These are phyloP conservation scores for Arthrobotrys iridis DNA, from an alignment of 2,329 filamentous ascomycete species.

Conservation along the genomic window DNA sequence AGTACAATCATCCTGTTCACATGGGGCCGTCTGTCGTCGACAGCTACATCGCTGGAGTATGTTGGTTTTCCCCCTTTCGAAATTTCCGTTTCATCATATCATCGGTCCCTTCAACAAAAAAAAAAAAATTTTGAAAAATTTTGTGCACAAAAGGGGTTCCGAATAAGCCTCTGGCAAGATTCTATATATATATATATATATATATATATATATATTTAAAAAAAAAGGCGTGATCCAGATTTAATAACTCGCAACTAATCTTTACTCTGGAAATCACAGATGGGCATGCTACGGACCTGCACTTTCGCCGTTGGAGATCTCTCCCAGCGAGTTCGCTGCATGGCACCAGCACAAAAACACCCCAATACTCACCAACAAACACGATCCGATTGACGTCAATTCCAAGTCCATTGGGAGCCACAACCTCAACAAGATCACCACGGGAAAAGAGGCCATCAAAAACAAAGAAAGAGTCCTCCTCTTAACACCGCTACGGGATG, in stretches of 20 bases:
- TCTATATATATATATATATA: too few relatives aligned
- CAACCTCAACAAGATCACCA: slow-evolving; percentile 84
- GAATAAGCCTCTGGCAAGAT: too few relatives aligned
- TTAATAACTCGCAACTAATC: neutral
- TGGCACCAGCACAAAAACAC: slow-evolving; percentile 92
- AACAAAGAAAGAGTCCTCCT: slow-evolving; percentile 91
- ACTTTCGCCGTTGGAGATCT: slow-evolving; percentile 96
- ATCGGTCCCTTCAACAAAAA: neutral
- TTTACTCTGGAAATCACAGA: slow-evolving; percentile 1
- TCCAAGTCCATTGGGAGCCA: slow-evolving; percentile 79
- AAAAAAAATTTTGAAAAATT: neutral
- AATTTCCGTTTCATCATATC: neutral
- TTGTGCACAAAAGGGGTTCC: neutral
- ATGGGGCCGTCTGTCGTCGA: slow-evolving; percentile 32
- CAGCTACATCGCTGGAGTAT: slow-evolving; percentile 44
- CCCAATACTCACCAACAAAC: slow-evolving; percentile 95
- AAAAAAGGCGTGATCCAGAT: neutral
- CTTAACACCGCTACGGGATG: slow-evolving; percentile 91
- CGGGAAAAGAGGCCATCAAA: slow-evolving; percentile 77
- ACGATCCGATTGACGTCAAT: slow-evolving; percentile 86
- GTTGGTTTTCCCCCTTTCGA: neutral
- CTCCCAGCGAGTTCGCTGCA: slow-evolving; percentile 84
- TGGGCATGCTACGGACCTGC: slow-evolving; percentile 87
- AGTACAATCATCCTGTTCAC: slow-evolving; percentile 33
- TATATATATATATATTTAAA: too few relatives aligned